phyloP scores from a whole-genome alignment of 176 grass and related monocot genomes.

The Hsuehochloa calcarea region DNA sequence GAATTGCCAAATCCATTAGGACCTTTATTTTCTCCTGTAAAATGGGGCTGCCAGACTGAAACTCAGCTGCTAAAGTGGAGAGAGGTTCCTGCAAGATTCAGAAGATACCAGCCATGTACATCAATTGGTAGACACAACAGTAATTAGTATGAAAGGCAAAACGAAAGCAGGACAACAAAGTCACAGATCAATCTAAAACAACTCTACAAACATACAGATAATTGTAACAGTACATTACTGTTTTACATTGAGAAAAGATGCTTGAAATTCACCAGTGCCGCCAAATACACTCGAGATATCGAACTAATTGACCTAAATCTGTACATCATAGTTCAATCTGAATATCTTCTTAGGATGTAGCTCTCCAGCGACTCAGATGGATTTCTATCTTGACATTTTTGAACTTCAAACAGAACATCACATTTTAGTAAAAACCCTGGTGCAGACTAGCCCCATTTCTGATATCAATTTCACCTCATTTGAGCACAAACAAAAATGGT shows the following conservation, averaged over 20 bases:
- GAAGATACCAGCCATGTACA: constrained; percentile 14
- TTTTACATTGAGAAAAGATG: neutral
- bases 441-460: neutral
- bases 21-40: constrained; percentile 98
- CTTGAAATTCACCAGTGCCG: neutral
- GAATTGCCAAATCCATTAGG: constrained; percentile 26
- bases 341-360: neutral
- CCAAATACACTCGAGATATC: neutral
- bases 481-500: neutral
- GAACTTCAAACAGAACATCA: neutral
- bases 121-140: neutral
- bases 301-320: neutral
- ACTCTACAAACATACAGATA: neutral
- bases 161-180: neutral
- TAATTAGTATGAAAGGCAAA: constrained; percentile 5
- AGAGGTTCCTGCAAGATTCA: constrained; percentile 78
- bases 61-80: constrained; percentile 79
- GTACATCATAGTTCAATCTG: neutral
- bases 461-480: neutral
- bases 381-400: neutral
- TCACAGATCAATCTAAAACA: neutral
- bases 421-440: neutral
- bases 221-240: neutral
- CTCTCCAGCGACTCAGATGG: neutral
- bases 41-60: constrained; percentile 81